Evolutionary conservation across 1,139 yeast genomes (phyloP).

Genomic region (Lodderomyces pseudojiufengensis): DNA sequence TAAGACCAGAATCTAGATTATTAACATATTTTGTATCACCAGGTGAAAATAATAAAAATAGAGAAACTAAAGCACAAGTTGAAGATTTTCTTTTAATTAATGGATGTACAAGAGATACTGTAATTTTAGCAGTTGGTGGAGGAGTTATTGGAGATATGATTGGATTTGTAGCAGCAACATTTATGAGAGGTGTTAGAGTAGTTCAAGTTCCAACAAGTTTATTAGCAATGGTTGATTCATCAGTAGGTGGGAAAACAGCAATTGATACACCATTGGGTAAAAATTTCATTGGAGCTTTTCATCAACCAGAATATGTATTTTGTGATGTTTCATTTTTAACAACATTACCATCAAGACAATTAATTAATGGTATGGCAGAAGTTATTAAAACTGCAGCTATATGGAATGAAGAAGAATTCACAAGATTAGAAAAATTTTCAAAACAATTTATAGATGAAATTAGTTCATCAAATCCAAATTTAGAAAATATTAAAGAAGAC

Average conservation of each 20-base stretch:
- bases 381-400: conserved; percentile 98
- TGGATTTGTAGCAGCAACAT: conserved; percentile 97
- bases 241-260: conserved; percentile 98
- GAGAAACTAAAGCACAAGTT: conserved; percentile 87
- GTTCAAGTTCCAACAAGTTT: conserved; percentile 93
- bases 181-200: conserved; percentile 96
- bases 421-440: conserved; percentile 76
- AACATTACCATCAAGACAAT: conserved; percentile 88
- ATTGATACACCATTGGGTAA: conserved; percentile 97
- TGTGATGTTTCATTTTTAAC: conserved; percentile 86
- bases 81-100: conserved; percentile 84
- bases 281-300: conserved; percentile 94
- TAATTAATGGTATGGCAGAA: conserved; percentile 98
- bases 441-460: conserved; percentile 62
- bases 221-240: conserved; percentile 96
- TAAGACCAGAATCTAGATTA: conserved; percentile 54
- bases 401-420: conserved; percentile 89
- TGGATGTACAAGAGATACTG: conserved; percentile 96
- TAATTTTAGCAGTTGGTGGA: conserved; percentile 93
- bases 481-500: conserved; percentile 66
- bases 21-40: conserved; percentile 78
- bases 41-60: conserved; percentile 87
- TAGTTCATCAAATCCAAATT: conserved; percentile 44
- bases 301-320: conserved; percentile 90
- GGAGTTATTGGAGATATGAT: conserved; percentile 99